A percentile compares a stretch with the other conserved stretches of the same genome.
These are phyloP conservation scores for Macadamia integrifolia DNA, from an alignment of 164 flowering plant genomes.

Conservation along the genomic window DNA sequence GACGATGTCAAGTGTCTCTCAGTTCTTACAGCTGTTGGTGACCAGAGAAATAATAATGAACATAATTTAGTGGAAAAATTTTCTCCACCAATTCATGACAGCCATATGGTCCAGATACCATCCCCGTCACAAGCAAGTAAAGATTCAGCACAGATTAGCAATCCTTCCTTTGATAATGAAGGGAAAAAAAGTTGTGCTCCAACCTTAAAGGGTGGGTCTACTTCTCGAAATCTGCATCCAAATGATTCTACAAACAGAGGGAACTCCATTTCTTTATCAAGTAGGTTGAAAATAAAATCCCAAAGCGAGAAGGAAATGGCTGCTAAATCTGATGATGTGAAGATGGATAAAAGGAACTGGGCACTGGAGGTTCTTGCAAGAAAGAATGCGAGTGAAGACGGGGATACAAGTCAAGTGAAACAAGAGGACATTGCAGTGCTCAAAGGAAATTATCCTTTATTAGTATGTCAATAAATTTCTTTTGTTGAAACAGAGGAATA, in stretches of 20 bases:
- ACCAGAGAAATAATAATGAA: constrained; percentile 23
- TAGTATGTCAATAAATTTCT: constrained; percentile 40
- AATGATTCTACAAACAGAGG: constrained; percentile 15
- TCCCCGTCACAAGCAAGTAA: constrained; percentile 11
- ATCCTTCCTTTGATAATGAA: constrained; percentile 25
- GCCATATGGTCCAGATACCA: constrained; percentile 7
- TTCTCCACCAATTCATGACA: constrained; percentile 10
- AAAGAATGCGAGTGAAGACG: constrained; percentile 42
- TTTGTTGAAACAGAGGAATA: background rate
- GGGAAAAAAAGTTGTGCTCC: constrained; percentile 16
- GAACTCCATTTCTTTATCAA: constrained; percentile 18
- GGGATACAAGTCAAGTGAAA: constrained; percentile 28
- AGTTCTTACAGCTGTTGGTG: constrained; percentile 23
- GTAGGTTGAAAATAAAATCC: constrained; percentile 23
- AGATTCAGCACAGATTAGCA: constrained; percentile 12
- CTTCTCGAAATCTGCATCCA: constrained; percentile 22
- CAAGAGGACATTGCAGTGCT: constrained; percentile 41
- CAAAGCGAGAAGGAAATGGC: constrained; percentile 28
- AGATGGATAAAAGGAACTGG: constrained; percentile 83
- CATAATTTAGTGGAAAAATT: constrained; percentile 15
- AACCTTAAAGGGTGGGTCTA: constrained; percentile 20
- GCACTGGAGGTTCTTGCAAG: constrained; percentile 91
- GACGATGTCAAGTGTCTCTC: constrained; percentile 74
- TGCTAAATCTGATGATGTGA: constrained; percentile 40
- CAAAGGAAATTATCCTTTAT: constrained; percentile 68